These are phyloP conservation scores for Diaporthe citri DNA, from an alignment of 2,329 filamentous ascomycete species.

Conservation along the genomic window DNA sequence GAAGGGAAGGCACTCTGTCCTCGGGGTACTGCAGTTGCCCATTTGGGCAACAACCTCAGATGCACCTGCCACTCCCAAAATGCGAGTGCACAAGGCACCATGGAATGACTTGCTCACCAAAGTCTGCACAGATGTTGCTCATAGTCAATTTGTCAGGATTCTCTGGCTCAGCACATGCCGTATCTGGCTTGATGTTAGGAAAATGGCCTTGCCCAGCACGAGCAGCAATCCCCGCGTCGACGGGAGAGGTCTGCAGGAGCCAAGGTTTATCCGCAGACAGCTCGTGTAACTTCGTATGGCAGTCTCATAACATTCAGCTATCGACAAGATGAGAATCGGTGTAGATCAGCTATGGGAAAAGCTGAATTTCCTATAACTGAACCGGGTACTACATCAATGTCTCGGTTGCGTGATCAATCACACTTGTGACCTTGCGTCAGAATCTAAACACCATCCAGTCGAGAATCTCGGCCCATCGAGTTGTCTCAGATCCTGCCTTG, in stretches of 20 bases:
- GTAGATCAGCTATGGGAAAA: slow-evolving; percentile 3
- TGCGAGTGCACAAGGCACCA: background rate
- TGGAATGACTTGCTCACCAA: background rate
- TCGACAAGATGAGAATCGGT: background rate
- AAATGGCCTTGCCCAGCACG: too few relatives aligned
- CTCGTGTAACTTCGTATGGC: background rate
- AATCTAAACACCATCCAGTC: background rate
- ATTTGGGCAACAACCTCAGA: background rate
- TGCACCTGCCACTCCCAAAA: too few relatives aligned
- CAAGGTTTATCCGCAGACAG: background rate
- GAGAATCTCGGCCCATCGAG: background rate
- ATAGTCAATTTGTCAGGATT: too few relatives aligned
- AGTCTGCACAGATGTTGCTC: background rate
- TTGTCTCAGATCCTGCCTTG: background rate
- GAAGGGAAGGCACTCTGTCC: slow-evolving; percentile 25
- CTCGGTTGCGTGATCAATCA: background rate
- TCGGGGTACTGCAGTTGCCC: background rate
- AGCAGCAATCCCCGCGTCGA: too few relatives aligned
- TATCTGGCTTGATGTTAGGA: background rate
- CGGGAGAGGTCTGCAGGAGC: too few relatives aligned
- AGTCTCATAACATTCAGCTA: background rate
- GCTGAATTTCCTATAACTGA: background rate
- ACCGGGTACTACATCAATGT: background rate
- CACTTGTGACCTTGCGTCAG: background rate
- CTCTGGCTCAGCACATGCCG: background rate